A percentile compares a stretch with the other conserved stretches of the same genome.
Conservation (phyloP, 371 early-diverging fungal genomes). For the Capniomyces stellatus region DNA sequence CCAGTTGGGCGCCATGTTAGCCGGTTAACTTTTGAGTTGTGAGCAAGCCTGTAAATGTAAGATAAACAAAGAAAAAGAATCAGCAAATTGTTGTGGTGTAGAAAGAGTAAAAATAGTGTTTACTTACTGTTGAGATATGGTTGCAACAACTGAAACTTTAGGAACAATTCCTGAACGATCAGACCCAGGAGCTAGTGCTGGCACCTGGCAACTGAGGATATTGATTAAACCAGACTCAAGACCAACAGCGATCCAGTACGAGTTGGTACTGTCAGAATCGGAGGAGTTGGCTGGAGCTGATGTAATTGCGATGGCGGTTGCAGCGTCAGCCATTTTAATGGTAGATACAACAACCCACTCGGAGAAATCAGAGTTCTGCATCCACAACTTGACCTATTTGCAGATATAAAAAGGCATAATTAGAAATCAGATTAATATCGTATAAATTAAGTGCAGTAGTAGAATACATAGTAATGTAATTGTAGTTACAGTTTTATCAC, state of each 20-base stretch:
- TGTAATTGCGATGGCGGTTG: slow-evolving; percentile 1
- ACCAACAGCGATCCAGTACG: slow-evolving; percentile 3
- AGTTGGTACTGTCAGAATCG: neutral
- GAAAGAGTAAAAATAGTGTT: too few species aligned
- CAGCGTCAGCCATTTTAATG: neutral
- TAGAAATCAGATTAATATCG: neutral
- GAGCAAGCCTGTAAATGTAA: too few species aligned
- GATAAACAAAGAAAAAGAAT: too few species aligned
- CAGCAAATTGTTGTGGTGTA: too few species aligned
- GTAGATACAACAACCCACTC: neutral
- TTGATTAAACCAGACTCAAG: slow-evolving; percentile 1
- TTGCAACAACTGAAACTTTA: too few species aligned
- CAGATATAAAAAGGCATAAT: neutral
- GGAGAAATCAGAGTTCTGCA: neutral
- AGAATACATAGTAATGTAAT: neutral
- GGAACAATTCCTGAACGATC: too few species aligned
- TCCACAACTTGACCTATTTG: neutral
- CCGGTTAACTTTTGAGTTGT: too few species aligned
- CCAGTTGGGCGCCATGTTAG: too few species aligned
- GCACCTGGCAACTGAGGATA: too few species aligned
- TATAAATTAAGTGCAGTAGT: neutral
- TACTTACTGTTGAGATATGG: too few species aligned
- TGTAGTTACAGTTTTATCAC: slow-evolving; percentile 67
- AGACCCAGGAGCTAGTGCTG: too few species aligned
- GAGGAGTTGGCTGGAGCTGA: neutral